phyloP scores from a whole-genome alignment of 345 rosid species.

The Mangifera indica region DNA sequence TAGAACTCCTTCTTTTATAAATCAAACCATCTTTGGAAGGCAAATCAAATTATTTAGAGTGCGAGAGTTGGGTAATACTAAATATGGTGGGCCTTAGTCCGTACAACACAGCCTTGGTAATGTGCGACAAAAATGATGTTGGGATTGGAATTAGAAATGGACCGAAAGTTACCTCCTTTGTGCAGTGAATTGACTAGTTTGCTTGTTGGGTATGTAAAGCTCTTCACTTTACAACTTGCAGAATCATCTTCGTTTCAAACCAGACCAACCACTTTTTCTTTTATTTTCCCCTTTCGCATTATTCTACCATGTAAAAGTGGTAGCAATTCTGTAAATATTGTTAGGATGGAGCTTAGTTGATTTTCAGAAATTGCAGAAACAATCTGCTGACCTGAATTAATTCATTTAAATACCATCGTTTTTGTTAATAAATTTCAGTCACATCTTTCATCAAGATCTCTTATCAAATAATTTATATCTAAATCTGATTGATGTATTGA shows the following conservation, averaged over 20 bases:
- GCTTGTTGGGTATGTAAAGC: slow-evolving; percentile 15
- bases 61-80: slow-evolving; percentile 4
- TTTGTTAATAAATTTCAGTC: background rate
- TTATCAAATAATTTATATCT: background rate
- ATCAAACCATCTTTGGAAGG: too few species aligned
- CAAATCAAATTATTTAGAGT: slow-evolving; percentile 3
- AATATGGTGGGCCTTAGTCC: slow-evolving; percentile 24
- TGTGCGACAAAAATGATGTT: background rate
- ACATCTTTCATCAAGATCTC: background rate
- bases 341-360: too few species aligned
- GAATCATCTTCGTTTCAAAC: slow-evolving; percentile 17
- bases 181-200: slow-evolving; percentile 8
- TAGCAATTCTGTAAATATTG: too few species aligned
- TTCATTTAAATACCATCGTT: too few species aligned
- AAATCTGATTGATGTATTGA: background rate
- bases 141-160: background rate
- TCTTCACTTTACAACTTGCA: slow-evolving; percentile 21
- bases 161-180: background rate
- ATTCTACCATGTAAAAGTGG: background rate
- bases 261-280: background rate
- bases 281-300: background rate
- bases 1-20: too few species aligned
- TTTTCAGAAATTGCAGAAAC: background rate
- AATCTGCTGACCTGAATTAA: background rate
- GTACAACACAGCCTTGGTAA: background rate